Evolutionary conservation across 2,329 filamentous ascomycete genomes (phyloP).

Genomic region (Ascochyta rabiei): DNA sequence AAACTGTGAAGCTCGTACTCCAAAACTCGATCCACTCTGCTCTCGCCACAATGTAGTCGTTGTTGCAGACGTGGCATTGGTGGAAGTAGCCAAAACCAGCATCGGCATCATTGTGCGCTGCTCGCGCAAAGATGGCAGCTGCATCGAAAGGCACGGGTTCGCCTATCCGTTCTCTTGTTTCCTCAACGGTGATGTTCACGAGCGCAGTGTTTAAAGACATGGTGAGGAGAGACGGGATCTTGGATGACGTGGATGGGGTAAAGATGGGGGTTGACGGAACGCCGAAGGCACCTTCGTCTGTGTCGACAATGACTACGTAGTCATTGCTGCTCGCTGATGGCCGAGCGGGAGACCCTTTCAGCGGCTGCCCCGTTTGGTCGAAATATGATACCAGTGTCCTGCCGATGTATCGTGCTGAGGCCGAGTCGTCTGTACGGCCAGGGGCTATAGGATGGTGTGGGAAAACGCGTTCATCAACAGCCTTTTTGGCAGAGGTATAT

Average conservation of each 20-base stretch:
- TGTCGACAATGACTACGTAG: constrained; percentile 28
- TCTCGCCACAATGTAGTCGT: constrained; percentile 33
- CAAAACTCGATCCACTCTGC: constrained; percentile 45
- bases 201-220: constrained; percentile 23
- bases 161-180: constrained; percentile 10
- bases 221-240: constrained; percentile 24
- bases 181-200: constrained; percentile 7
- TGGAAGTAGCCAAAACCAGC: constrained; percentile 27
- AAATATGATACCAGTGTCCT: constrained; percentile 31
- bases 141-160: constrained; percentile 16
- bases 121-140: constrained; percentile 21
- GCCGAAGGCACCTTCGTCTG: constrained; percentile 23
- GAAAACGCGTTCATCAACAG: constrained; percentile 6
- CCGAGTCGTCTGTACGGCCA: background rate
- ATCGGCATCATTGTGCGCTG: constrained; percentile 19
- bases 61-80: constrained; percentile 35
- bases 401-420: constrained; percentile 22
- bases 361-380: constrained; percentile 22
- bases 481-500: background rate
- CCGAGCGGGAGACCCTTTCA: constrained; percentile 19
- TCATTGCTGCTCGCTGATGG: constrained; percentile 11
- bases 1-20: constrained; percentile 10
- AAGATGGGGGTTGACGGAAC: constrained; percentile 25
- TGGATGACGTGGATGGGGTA: constrained; percentile 16
- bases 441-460: constrained; percentile 20